phyloP scores from a whole-genome alignment of 139 green algal genomes.

The Choricystis sp. region DNA sequence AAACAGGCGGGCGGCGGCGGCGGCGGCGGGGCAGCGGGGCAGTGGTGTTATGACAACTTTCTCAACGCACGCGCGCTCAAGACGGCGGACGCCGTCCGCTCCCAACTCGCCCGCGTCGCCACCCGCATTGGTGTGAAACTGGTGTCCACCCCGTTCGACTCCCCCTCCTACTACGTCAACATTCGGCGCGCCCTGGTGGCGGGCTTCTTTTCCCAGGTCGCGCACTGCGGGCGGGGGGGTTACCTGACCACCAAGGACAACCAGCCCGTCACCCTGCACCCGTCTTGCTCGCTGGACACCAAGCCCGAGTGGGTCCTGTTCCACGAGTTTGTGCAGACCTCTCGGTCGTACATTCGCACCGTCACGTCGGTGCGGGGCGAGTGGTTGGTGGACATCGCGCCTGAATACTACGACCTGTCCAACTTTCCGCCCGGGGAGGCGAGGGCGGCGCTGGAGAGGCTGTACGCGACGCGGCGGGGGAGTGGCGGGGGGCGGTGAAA shows the following conservation, averaged over 20 bases:
- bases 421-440: slow-evolving; percentile 87
- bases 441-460: slow-evolving; percentile 58
- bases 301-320: slow-evolving; percentile 98
- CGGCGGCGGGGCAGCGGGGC: not conserved
- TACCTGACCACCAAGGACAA: slow-evolving; percentile 99
- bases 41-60: slow-evolving; percentile 96
- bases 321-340: slow-evolving; percentile 98
- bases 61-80: slow-evolving; percentile 86
- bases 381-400: slow-evolving; percentile 88
- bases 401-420: slow-evolving; percentile 92
- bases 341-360: slow-evolving; percentile 92
- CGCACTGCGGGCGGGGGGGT: slow-evolving; percentile 62
- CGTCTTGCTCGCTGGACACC: slow-evolving; percentile 78
- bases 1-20: slow-evolving; percentile 73
- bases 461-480: slow-evolving; percentile 48
- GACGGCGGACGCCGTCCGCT: slow-evolving; percentile 82
- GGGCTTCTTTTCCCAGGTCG: slow-evolving; percentile 98
- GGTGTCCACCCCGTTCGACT: slow-evolving; percentile 71
- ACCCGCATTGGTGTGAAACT: slow-evolving; percentile 52
- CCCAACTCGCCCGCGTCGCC: slow-evolving; percentile 73
- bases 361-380: slow-evolving; percentile 83
- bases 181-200: slow-evolving; percentile 86
- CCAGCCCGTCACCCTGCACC: slow-evolving; percentile 90
- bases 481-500: slow-evolving; percentile 12
- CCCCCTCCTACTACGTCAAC: slow-evolving; percentile 88